phyloP scores from a whole-genome alignment of 345 rosid genomes.

The Anacardium occidentale region DNA sequence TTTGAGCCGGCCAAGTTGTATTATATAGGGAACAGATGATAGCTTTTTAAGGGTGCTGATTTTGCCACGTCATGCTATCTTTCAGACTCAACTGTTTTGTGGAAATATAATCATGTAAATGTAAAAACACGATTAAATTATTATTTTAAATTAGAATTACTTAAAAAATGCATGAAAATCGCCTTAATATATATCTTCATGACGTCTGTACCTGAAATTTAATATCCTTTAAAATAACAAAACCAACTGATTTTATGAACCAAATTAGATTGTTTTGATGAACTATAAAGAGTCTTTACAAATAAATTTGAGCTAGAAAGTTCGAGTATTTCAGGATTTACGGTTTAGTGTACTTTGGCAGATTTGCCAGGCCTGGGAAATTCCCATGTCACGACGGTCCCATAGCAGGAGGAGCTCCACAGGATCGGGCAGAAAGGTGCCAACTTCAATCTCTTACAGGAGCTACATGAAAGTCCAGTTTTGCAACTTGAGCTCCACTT shows the following conservation, averaged over 20 bases:
- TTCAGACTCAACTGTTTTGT: neutral
- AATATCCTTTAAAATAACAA: too few relatives aligned
- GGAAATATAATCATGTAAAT: too few relatives aligned
- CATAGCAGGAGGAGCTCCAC: constrained; percentile 63
- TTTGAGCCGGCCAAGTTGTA: neutral
- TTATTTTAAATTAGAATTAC: too few relatives aligned
- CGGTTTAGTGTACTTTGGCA: neutral
- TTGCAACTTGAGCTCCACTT: constrained; percentile 52
- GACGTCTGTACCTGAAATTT: too few relatives aligned
- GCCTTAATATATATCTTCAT: too few relatives aligned
- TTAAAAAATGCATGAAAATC: too few relatives aligned
- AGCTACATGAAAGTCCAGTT: constrained; percentile 32
- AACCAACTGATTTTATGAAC: too few relatives aligned
- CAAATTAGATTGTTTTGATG: neutral
- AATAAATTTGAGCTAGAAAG: neutral
- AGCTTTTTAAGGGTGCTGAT: neutral
- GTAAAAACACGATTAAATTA: too few relatives aligned
- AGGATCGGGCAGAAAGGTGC: constrained; percentile 59
- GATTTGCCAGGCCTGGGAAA: constrained; percentile 32
- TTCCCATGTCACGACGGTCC: constrained; percentile 56
- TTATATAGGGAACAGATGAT: too few relatives aligned
- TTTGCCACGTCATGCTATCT: neutral
- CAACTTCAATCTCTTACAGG: constrained; percentile 70
- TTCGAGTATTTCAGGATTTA: too few relatives aligned
- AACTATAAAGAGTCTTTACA: too few relatives aligned